Evolutionary conservation across 345 rosid species (phyloP), one percentile per base, ranked within the genome.

Genomic region (Ceriops tagal): DNA sequence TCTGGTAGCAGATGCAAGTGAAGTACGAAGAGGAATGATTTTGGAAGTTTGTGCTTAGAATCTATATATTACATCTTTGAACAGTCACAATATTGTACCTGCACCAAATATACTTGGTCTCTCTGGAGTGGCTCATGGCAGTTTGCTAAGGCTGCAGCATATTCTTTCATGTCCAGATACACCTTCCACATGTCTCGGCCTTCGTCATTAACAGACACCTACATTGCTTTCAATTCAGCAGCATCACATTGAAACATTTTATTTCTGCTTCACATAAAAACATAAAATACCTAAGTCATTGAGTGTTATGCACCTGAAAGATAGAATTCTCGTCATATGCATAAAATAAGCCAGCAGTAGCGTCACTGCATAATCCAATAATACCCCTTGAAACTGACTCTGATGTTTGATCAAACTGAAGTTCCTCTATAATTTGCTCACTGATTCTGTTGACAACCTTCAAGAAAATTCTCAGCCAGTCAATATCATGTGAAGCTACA

Each of bases 111-210:
- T 64, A 95, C 92, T 89, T 89, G 99, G 80, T 95, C 98, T 74
- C 97, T 90, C 67, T 95, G 99, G 71, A 92, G 85, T 31, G 92
- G 92, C 73, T 90, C 98, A 62, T 88, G 91, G 68, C 96, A 89
- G 72, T 86, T 89, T 51, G 90, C 97, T 78, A 95, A 84, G 72
- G 97, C 93, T 69, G 99, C 92, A 83, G 97, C 92, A 82, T 86
- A 95, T 70, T 84, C 97, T 77, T 87, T 95, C 90, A 95, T 83
- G 83, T 92, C 91, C 72, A 92, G 85, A 81, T 95, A 88, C 67
- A 95, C 97, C 89, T 89, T 95, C 99, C 99, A 95, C 99, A 95
- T 95, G 81, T 92, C 97, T 65, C 96, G 86, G 64, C 89, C 91
- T 88, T 95, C 99, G 27, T 95, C 99, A 79, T 79, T 83, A 67